Evolutionary conservation across 345 rosid species (phyloP), one percentile per base, ranked within the genome.

Genomic region (Salix dunnii): DNA sequence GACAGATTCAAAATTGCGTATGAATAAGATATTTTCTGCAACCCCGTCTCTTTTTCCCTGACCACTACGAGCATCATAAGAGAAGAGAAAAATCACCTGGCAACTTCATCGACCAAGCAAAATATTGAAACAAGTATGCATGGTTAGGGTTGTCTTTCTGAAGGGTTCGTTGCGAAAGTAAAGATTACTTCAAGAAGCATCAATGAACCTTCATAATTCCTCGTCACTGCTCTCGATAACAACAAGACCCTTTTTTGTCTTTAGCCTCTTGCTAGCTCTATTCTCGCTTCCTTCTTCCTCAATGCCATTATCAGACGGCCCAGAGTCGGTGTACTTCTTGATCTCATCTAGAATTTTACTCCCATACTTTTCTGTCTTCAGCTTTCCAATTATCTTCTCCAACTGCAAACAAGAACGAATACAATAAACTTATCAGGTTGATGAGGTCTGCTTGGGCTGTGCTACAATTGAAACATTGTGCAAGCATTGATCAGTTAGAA

Each of bases 351-450:
- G 91, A 84, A 93, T 89, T 85, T 81, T 87, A 73, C 74, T 87
- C 42, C 97, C 99, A 11, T 88, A 95, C 76, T 87, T 94, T 17
- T 84, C 89, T 20, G 93, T 81, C 87, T 95, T 93, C 75, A 95
- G 62, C 77, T 89, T 95, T 74, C 99, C 99, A 75, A 92, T 89
- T 36, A 93, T 86, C 74, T 77, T 90, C 86, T 93, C 97, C 88
- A 95, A 78, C 99, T 95, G 91, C 87, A 85, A 63, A 61, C n/a
- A 76, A 51, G 16, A 68, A 10, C 23, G 17, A 12, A 62, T 33
- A 2, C 27, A 21, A 13, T 38, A 25, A 7, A 63, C 69, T 36
- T 25, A 8, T 42, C 60, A 55, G 63, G 38, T 27, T 76, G 43
- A 68, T 25, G 61, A n/a, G 43, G 42, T 16, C 7, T 17, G 21